These are phyloP conservation scores for Yarrowia alimentaria DNA, from an alignment of 805 yeast genomes.

Conservation along the genomic window DNA sequence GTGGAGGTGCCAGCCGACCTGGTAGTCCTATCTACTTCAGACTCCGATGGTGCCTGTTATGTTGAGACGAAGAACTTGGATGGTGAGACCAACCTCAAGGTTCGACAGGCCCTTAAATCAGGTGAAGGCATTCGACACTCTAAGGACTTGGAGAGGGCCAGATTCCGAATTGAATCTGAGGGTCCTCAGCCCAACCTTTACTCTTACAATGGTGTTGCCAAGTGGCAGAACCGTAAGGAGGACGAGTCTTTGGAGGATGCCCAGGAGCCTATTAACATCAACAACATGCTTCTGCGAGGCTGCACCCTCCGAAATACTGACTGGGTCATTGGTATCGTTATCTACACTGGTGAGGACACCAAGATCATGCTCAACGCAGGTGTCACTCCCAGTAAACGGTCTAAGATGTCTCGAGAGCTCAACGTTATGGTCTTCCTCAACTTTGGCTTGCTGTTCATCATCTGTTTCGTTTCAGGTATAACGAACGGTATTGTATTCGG, in stretches of 20 bases:
- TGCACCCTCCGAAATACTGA: constrained; percentile 70
- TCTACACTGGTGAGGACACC: constrained; percentile 73
- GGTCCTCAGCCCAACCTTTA: constrained; percentile 65
- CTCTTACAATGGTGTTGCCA: constrained; percentile 63
- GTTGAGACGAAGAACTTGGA: constrained; percentile 72
- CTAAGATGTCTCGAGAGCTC: constrained; percentile 65
- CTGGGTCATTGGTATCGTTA: constrained; percentile 71
- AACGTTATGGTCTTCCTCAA: constrained; percentile 66
- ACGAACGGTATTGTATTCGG: constrained; percentile 65
- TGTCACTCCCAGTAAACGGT: constrained; percentile 70
- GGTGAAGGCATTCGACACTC: constrained; percentile 61
- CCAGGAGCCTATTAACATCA: constrained; percentile 61
- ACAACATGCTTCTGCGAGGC: constrained; percentile 70
- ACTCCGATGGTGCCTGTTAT: constrained; percentile 66
- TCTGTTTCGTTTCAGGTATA: constrained; percentile 70
- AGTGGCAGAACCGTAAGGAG: constrained; percentile 51
- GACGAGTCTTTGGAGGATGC: constrained; percentile 64
- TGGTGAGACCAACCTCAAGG: constrained; percentile 76
- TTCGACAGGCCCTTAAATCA: constrained; percentile 54
- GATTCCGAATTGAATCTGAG: constrained; percentile 65
- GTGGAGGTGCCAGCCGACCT: constrained; percentile 82
- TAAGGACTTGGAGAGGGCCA: constrained; percentile 54
- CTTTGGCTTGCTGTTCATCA: constrained; percentile 57
- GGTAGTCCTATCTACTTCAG: constrained; percentile 65
- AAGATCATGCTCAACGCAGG: constrained; percentile 82